Conservation (phyloP, 164 flowering plant genomes). For the Cinnamomum chago region DNA sequence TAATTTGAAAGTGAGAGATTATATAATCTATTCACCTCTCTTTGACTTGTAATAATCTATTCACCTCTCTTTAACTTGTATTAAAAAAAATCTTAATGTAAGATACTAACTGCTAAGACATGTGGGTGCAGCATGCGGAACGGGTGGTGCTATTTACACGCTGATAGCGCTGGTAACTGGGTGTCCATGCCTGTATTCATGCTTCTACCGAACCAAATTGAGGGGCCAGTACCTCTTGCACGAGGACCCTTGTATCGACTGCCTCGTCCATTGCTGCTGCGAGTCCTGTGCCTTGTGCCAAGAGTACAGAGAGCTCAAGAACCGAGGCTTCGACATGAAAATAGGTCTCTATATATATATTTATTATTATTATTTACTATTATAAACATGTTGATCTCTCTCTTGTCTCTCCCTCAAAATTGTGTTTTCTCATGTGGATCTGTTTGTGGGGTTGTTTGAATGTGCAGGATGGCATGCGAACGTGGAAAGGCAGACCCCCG, state of each 20-base stretch:
- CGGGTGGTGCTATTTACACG: constrained; percentile 13
- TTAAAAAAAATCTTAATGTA: not conserved
- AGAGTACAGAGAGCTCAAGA: constrained; percentile 6
- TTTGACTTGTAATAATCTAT: too few species aligned
- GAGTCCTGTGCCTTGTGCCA: not conserved
- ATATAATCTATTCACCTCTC: too few species aligned
- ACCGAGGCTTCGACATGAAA: constrained; percentile 16
- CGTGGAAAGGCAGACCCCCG: constrained; percentile 15
- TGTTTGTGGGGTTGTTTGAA: not conserved
- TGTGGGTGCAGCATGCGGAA: constrained; percentile 10
- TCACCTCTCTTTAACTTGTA: too few species aligned
- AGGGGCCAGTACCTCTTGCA: constrained; percentile 11
- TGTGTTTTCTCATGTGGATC: not conserved
- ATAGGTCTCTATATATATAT: constrained; percentile 3
- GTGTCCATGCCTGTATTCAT: constrained; percentile 14
- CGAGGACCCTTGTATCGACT: constrained; percentile 12
- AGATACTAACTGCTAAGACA: not conserved
- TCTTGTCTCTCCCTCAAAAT: not conserved
- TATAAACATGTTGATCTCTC: too few species aligned
- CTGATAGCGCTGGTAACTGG: constrained; percentile 8
- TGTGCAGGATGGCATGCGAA: constrained; percentile 25
- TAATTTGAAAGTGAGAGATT: too few species aligned
- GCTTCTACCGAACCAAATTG: constrained; percentile 19
- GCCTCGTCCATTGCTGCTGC: constrained; percentile 8
- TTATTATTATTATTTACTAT: too few species aligned